phyloP scores from a whole-genome alignment of 106 monocot genomes.

The Dendrobium nobile region DNA sequence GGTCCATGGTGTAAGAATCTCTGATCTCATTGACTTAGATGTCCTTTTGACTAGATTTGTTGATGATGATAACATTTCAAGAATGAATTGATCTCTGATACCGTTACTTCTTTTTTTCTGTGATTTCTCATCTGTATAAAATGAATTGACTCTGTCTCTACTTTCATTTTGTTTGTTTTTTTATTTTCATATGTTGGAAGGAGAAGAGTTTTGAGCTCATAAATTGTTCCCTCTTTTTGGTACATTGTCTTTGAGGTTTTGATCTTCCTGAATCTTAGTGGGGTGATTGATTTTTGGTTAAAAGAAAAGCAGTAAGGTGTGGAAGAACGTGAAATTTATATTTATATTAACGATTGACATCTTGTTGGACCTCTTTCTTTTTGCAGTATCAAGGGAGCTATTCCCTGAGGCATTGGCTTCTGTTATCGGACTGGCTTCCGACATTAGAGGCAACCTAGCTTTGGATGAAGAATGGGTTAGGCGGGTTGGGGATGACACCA shows the following conservation, averaged over 20 bases:
- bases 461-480: slow-evolving; percentile 88
- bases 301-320: too few species aligned
- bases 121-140: too few species aligned
- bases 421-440: slow-evolving; percentile 91
- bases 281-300: too few species aligned
- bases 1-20: slow-evolving; percentile 74
- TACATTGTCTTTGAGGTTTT: neutral
- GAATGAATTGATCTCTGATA: too few species aligned
- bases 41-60: too few species aligned
- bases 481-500: slow-evolving; percentile 78
- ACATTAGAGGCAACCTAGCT: slow-evolving; percentile 85
- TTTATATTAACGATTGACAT: too few species aligned
- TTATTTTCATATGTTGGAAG: neutral
- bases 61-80: too few species aligned
- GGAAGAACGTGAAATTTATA: too few species aligned
- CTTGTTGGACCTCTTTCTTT: neutral
- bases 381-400: slow-evolving; percentile 97
- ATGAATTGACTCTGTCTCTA: too few species aligned
- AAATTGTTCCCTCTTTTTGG: neutral
- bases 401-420: slow-evolving; percentile 94
- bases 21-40: neutral
- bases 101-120: too few species aligned
- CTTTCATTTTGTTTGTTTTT: too few species aligned
- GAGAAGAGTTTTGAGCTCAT: neutral
- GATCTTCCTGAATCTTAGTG: neutral